Percentiles rank a stretch among this genome's conserved stretches.
Conservation (phyloP, 2,329 filamentous ascomycete genomes). For the Zymoseptoria passerinii region DNA sequence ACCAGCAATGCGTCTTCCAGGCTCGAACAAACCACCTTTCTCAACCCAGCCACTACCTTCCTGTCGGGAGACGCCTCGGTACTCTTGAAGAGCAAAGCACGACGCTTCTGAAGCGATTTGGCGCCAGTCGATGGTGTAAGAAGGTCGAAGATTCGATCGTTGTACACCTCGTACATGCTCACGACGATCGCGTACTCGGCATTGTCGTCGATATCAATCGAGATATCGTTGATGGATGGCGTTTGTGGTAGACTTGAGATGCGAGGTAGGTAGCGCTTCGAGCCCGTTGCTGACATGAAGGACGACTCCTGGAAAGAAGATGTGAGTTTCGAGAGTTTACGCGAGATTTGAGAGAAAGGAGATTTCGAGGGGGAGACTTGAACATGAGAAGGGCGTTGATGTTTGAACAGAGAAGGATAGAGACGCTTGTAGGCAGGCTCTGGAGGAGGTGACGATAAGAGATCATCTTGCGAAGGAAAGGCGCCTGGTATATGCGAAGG, state of each 20-base stretch:
- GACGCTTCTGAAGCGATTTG: constrained; percentile 48
- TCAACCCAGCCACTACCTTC: constrained; percentile 88
- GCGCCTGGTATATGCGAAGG: constrained; percentile 18
- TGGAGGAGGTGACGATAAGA: constrained; percentile 8
- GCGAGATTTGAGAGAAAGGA: constrained; percentile 12
- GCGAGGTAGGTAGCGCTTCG: constrained; percentile 54
- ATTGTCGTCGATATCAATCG: constrained; percentile 56
- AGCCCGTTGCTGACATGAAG: constrained; percentile 31
- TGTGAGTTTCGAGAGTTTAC: constrained; percentile 25
- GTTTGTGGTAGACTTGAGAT: constrained; percentile 63
- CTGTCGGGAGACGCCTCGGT: constrained; percentile 81
- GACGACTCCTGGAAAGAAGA: constrained; percentile 26
- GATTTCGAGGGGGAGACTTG: constrained; percentile 13
- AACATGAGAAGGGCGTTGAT: constrained; percentile 10
- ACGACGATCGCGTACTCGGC: constrained; percentile 81
- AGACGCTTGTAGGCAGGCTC: constrained; percentile 20
- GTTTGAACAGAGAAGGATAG: constrained; percentile 24
- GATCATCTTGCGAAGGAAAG: constrained; percentile 20
- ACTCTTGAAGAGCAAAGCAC: constrained; percentile 80
- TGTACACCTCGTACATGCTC: constrained; percentile 99
- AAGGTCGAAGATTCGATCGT: constrained; percentile 93
- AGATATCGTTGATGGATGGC: constrained; percentile 65
- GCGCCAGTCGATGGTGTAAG: constrained; percentile 56
- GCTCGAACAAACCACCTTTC: constrained; percentile 77
- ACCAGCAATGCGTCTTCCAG: constrained; percentile 82